These are phyloP conservation scores for Mucor circinelloides DNA, from an alignment of 371 early-diverging fungal genomes.

Conservation along the genomic window DNA sequence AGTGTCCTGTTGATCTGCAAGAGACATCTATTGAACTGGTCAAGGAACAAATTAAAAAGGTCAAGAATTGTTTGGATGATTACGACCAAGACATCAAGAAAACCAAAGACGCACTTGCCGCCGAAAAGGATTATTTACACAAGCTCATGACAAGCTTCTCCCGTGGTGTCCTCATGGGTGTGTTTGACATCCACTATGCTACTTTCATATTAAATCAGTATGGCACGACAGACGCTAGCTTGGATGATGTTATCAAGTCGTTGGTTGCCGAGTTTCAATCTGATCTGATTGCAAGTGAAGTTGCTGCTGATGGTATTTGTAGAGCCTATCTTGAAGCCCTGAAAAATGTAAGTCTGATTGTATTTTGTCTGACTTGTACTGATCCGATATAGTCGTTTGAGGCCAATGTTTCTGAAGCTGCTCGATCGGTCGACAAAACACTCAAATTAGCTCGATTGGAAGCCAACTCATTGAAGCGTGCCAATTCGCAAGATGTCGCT, in stretches of 20 bases:
- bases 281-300: conserved; percentile 28
- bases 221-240: conserved; percentile 32
- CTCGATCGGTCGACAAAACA: conserved; percentile 38
- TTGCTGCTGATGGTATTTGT: conserved; percentile 33
- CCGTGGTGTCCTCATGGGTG: conserved; percentile 40
- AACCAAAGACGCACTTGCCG: not conserved
- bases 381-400: conserved; percentile 35
- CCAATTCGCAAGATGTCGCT: conserved; percentile 22
- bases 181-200: conserved; percentile 46
- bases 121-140: conserved; percentile 1
- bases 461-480: conserved; percentile 24
- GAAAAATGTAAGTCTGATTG: conserved; percentile 39
- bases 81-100: not conserved
- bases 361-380: not conserved
- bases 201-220: conserved; percentile 43
- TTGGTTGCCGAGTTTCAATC: conserved; percentile 46
- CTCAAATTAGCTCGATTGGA: conserved; percentile 36
- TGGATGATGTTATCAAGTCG: conserved; percentile 55
- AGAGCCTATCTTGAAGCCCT: conserved; percentile 43
- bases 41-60: conserved; percentile 32
- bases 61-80: conserved; percentile 9
- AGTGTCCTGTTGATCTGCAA: conserved; percentile 46
- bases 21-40: conserved; percentile 37
- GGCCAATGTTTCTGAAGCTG: conserved; percentile 20
- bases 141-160: conserved; percentile 31